Percentiles rank a stretch among this genome's conserved stretches.
Evolutionary conservation across 345 rosid genomes (phyloP).

Genomic region (Orychophragmus violaceus): DNA sequence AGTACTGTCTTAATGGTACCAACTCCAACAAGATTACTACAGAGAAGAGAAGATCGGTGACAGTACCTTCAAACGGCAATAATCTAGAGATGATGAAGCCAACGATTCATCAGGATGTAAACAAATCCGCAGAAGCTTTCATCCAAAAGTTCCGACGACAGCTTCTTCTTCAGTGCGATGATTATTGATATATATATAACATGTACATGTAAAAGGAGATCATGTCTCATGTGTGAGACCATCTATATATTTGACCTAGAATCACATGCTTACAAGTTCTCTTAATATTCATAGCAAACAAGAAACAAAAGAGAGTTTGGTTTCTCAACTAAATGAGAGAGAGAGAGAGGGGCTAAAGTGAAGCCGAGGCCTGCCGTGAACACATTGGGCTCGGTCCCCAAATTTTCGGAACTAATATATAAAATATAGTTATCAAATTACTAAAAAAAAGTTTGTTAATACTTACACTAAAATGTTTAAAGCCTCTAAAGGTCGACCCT

Average conservation of each 20-base stretch:
- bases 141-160: constrained; percentile 27
- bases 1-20: not conserved
- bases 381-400: too few species aligned
- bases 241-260: not conserved
- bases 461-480: too few species aligned
- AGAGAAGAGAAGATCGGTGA: constrained; percentile 12
- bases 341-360: not conserved
- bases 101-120: constrained; percentile 4
- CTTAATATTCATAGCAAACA: not conserved
- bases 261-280: not conserved
- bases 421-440: too few species aligned
- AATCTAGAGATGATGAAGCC: constrained; percentile 1
- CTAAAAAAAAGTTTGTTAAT: too few species aligned
- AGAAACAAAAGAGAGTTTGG: not conserved
- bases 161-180: constrained; percentile 21
- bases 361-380: too few species aligned
- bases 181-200: not conserved
- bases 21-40: constrained; percentile 9
- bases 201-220: not conserved
- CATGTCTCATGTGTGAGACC: not conserved
- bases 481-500: too few species aligned
- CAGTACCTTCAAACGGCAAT: not conserved
- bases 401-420: not conserved
- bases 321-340: not conserved
- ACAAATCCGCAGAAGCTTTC: constrained; percentile 29